Base-by-base conservation (phyloP, 1,284 basidiomycete species). In the Sanghuangporus sanghuang region DNA sequence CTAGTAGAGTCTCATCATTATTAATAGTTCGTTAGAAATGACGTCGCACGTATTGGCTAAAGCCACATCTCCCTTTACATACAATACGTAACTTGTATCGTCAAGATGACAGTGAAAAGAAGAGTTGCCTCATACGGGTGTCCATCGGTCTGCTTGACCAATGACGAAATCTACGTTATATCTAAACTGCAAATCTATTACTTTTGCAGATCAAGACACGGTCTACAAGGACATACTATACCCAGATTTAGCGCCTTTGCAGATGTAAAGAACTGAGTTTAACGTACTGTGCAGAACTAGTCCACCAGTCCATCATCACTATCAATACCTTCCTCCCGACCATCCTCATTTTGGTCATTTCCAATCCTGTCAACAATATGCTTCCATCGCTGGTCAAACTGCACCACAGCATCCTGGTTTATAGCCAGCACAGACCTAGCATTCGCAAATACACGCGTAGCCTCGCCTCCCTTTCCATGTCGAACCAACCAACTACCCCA, bases 401-500 rank as follows among this genome's bases (percentile, higher is more conserved):
- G 65, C 38, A 39, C 63, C 18, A 23, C 5, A 42, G 42, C 56
- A 35, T 32, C 35, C 11, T 48, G 66, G 70, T 70, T 62, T 16
- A 65, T 52, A 21, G 35, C 63, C 63, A 73, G 59, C 46, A 70
- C 71, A 32, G 66, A 67, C 66, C 70, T 70, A 61, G 71, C 72
- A 56, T 68, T 68, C 42, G 69, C 74, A 53, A 81, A 71, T 48
- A 76, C 67, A 38, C 68, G 71, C 40, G 69, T 72, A 53, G 76
- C 79, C 64, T 73, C 75, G 54, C 68, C 71, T 61, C 78, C 76
- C 58, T 73, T 70, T 57, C 77, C 79, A 55, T 73, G 73, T 58
- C 67, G 68, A 70, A 79, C 67, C 55, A 83, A 67, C 81, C 81
- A 84, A 63, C 70, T 68, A 40, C 76, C 81, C 81, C 80, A 85